Evolutionary conservation across 2,329 filamentous ascomycete species (phyloP).

Genomic region (Thermothelomyces thermophilus): DNA sequence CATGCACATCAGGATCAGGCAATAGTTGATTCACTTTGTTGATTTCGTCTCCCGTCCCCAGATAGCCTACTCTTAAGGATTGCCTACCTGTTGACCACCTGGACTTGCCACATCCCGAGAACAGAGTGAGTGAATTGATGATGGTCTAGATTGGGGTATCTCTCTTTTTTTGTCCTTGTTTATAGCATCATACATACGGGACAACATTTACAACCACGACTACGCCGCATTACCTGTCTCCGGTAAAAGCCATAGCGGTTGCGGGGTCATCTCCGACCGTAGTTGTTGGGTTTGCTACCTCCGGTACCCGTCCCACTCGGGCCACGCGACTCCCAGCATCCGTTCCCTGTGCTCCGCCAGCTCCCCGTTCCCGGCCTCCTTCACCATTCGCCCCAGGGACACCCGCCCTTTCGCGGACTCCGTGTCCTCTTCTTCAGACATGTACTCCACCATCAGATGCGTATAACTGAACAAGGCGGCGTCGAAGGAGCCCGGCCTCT

Average conservation of each 20-base stretch:
- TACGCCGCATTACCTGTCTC: neutral
- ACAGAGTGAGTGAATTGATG: neutral
- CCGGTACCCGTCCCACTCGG: conserved; percentile 7
- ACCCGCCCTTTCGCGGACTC: conserved; percentile 35
- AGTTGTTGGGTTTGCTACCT: neutral
- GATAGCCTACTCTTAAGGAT: too few relatives aligned
- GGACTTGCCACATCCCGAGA: neutral
- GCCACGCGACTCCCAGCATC: conserved; percentile 30
- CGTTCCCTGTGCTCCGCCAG: conserved; percentile 30
- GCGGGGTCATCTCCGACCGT: neutral
- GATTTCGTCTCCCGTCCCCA: too few relatives aligned
- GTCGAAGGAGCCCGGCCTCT: conserved; percentile 68
- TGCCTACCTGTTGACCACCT: too few relatives aligned
- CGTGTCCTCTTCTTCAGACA: conserved; percentile 47
- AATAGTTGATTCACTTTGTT: too few relatives aligned
- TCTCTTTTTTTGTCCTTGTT: neutral
- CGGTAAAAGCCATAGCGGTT: too few relatives aligned
- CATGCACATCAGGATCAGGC: too few relatives aligned
- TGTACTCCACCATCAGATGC: conserved; percentile 56
- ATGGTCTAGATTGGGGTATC: neutral
- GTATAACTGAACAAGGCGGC: conserved; percentile 87
- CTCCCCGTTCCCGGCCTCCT: conserved; percentile 16
- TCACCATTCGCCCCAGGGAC: conserved; percentile 17
- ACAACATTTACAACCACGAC: neutral
- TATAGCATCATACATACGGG: neutral